Evolutionary conservation across 2,329 filamentous ascomycete species (phyloP), one percentile per base, ranked within the genome.

Genomic region (Fusarium kyushuense): DNA sequence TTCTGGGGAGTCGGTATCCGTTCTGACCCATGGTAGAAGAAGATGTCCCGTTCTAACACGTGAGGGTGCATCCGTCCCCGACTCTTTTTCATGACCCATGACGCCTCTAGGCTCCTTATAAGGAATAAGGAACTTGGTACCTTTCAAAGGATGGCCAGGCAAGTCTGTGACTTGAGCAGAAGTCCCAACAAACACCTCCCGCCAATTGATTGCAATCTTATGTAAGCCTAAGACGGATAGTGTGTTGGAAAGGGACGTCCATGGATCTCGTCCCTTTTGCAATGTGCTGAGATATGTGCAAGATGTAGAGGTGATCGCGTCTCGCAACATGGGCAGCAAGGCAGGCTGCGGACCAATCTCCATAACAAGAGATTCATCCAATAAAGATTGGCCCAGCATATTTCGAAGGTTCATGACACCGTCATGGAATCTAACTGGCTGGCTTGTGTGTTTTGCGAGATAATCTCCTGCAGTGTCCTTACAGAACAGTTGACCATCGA

Each of bases 301-400:
- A 25, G 35, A 41, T 21, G 8, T 33, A n/a, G 53, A 55, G 9
- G 42, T 1, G 8, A 55, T 41, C 1, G 35, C 27, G 19, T 48
- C 53, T 33, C 35, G 7, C 11, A 55, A 11, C 33, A 48, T 48
- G 9, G 41, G 41, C 8, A 55, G 25, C 5, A 54, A 19, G 23
- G 42, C 11, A 6, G 54, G 54, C 13, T 56, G 45, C 3, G 54
- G 43, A 4, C 54, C 54, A 5, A 56, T 42, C 13, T 56, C 54
- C 4, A 56, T 9, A 3, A 49, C 30, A 6, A 56, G 21, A 35
- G 45, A 56, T 3, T 51, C n/a, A 2, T 49, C 43, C 4, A 56
- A 11, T 2, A 2, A 17, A n/a, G 32, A 9, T 12, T 21, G 6
- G 3, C 41, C 52, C 2, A 46, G 46, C 1, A 38, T 2, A 4